Base-by-base conservation (phyloP, 352 stramenopile genomes). In the Phytophthora chlamydospora region DNA sequence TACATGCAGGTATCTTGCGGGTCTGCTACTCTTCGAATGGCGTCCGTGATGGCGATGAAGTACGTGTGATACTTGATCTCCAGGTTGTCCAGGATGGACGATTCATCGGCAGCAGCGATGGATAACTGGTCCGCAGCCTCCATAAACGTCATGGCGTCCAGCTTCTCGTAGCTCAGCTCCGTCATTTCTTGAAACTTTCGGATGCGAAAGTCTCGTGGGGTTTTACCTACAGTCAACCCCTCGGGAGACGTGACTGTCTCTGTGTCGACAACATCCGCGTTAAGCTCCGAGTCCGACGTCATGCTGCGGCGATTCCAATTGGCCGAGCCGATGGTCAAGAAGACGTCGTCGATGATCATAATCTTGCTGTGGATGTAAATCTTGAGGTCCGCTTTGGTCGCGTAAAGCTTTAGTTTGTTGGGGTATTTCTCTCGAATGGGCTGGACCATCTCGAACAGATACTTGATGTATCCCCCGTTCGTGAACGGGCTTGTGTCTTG, bases 151-250 rank as follows among this genome's bases (percentile, higher is more conserved):
- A 89, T 70, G 1, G 54, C 71, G n/a, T 79, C 59, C 16, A 91
- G 60, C 6, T 80, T 65, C 13, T 65, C 42, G 61, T 78, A 74
- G 12, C 46, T 72, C 9, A 76, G 63, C 11, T 71, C 68, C 5
- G 73, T 84, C 41, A 86, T 74, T 59, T 89, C 82, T 17, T 68
- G 61, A 36, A 91, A 89, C 65, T 89, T 89, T 14, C 69, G 67
- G 36, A 88, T 71, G 4, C 81, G 79, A 50, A 76, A 90, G 58
- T 85, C 66, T 2, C 74, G 76, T 9, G 79, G 76, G 6, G 84
- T 52, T 49, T 68, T 67, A 8, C 54, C 66, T 4, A 86, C 75
- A 0, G 29, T 56, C 13, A 86, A 39, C 0, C 67, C 69, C 62
- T 71, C 13, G 24, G 55, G 62, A 19, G 62, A 61, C 34, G 56